phyloP scores from a whole-genome alignment of 2,329 filamentous ascomycete genomes.

The Fusarium sp. region DNA sequence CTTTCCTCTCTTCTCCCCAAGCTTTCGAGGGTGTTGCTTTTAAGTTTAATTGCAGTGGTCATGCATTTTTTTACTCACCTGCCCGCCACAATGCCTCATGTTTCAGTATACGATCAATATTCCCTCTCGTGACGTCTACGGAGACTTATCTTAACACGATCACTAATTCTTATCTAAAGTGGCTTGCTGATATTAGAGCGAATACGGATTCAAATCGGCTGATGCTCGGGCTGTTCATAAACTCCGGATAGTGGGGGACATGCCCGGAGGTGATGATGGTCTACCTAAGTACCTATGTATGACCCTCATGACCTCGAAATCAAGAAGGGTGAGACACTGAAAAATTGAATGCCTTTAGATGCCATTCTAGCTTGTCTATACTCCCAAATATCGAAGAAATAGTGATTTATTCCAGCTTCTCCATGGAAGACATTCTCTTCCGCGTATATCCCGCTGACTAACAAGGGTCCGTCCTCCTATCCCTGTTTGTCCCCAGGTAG shows the following conservation, averaged over 20 bases:
- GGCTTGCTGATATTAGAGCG: slow-evolving; percentile 10
- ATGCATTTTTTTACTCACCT: neutral
- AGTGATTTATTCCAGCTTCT: neutral
- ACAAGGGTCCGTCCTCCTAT: slow-evolving; percentile 9
- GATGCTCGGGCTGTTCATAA: slow-evolving; percentile 33
- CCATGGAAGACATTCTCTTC: neutral
- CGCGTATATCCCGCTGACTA: slow-evolving; percentile 29
- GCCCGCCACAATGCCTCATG: neutral
- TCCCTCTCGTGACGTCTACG: neutral
- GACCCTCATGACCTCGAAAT: slow-evolving; percentile 21
- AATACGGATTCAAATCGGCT: slow-evolving; percentile 32
- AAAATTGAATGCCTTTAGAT: neutral
- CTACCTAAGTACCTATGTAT: neutral
- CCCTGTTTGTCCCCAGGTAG: slow-evolving; percentile 7
- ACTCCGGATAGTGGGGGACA: slow-evolving; percentile 29
- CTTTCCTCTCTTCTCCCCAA: neutral
- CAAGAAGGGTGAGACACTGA: neutral
- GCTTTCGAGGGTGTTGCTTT: neutral
- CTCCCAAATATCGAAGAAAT: neutral
- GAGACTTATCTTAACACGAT: neutral
- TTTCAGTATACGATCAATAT: neutral
- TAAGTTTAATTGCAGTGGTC: neutral
- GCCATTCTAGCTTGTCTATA: neutral
- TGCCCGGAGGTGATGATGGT: neutral
- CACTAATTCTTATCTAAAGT: neutral